Evolutionary conservation across 805 yeast species (phyloP), one percentile per base, ranked within the genome.

Genomic region (Suhomyces sp.): DNA sequence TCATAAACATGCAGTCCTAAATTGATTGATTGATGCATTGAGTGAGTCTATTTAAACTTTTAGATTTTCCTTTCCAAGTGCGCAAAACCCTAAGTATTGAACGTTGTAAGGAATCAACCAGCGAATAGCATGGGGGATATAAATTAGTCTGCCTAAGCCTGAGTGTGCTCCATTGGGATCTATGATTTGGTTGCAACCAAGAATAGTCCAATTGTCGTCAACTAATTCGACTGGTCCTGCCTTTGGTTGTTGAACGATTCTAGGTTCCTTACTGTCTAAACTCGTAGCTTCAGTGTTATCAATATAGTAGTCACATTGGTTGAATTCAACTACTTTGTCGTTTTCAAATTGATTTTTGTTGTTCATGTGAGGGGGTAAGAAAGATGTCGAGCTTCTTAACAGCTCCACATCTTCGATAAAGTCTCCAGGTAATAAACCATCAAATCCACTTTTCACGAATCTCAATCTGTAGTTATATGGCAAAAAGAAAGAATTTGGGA

Each of bases 351-450:
- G 39, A 53, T 91, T 90, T 47, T 68, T 62, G 48, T 88, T 81
- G 53, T 91, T 90, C 88, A 87, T 84, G 4, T 80, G 76, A 1
- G 44, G 31, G 1, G 95, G 93, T 1, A 70, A 49, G 1, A 47
- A 41, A 15, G 83, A 68, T 0, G 84, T 72, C 0, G 48, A 49
- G 2, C 40, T 46, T 12, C 33, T 17, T 15, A 59, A 35, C 2
- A 48, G 19, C 1, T 27, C 32, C 4, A 44, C 39, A 1, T 31
- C 48, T 46, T 81, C 95, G 4, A 55, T 50, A 52, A 90, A 91
- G 49, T 87, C 93, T 3, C 95, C 95, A 0, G 98, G 98, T 22
- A 91, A 64, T 42, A 90, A 64, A 0, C 97, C 97, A 54, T 81
- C 77, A 59, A 90, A 91, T 1, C 91, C 93, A 38, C 88, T 80